Base-by-base conservation (phyloP, 352 stramenopile genomes). In the Phytophthora brassicae region DNA sequence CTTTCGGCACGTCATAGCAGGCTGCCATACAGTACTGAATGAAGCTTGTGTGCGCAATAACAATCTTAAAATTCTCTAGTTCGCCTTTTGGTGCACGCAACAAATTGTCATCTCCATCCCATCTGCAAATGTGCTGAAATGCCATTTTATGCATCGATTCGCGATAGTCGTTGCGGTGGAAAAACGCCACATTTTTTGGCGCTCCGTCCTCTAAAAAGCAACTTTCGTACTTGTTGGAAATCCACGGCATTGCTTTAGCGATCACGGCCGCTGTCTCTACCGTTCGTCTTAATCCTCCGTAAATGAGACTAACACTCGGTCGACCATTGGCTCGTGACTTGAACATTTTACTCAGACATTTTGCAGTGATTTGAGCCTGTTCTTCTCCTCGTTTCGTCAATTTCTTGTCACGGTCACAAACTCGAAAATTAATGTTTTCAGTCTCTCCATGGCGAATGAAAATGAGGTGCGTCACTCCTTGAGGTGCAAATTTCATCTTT, bases 341-440 rank as follows among this genome's bases (percentile, higher is more conserved):
- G 6, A 94, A 74, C 54, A 84, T 72, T n/a, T 76, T 72, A 6
- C 60, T 70, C 17, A 94, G 29, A 38, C 72, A 77, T 14, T 70
- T 65, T 2, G 83, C 83, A 0, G 80, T 89, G 33, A 77, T 62
- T 23, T 77, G 63, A 0, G 83, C 83, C 35, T 91, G 80, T 35
- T 86, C 71, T 38, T 79, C 70, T 19, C 85, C 83, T 6, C 76
- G 71, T 19, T 71, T 61, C 4, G 85, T 92, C 20, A 94, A 66
- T 39, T 67, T 74, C 56, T 94, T 94, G 43, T 94, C 83, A 20
- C 72, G 72, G 53, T 94, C 85, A 14, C 68, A 70, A 2, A 91
- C 81, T 19, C 79, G 68, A 41, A 94, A 94, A 45, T 92, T 84
- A n/a, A 92, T 91, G 60, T 94, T 94, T 52, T 92, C 77, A 0